Evolutionary conservation across 164 flowering plant genomes (phyloP).

Genomic region (Kalanchoe fedtschenkoi): DNA sequence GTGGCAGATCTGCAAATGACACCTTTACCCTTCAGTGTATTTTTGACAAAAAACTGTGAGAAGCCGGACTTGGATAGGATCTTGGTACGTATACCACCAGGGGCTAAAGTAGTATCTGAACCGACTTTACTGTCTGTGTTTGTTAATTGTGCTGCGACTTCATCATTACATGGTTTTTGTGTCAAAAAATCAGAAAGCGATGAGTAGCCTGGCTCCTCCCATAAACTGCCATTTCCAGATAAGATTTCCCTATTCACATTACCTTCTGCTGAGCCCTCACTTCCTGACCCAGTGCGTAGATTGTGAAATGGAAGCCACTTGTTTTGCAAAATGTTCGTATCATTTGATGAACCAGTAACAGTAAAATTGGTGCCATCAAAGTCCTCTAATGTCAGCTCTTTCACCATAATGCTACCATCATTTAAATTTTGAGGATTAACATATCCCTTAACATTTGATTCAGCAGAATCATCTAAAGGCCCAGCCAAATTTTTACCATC

Average conservation of each 20-base stretch:
- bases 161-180: conserved; percentile 21
- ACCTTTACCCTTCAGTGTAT: conserved; percentile 69
- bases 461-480: conserved; percentile 14
- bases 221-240: conserved; percentile 11
- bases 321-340: conserved; percentile 20
- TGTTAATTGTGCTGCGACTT: conserved; percentile 14
- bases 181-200: conserved; percentile 21
- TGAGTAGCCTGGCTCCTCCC: conserved; percentile 20
- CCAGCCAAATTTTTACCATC: conserved; percentile 29
- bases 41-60: conserved; percentile 63
- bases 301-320: conserved; percentile 44
- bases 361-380: conserved; percentile 26
- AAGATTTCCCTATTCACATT: conserved; percentile 18
- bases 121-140: conserved; percentile 16
- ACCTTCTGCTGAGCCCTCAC: conserved; percentile 20
- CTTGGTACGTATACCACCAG: conserved; percentile 53
- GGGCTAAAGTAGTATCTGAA: conserved; percentile 16
- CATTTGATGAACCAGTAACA: conserved; percentile 33
- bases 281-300: conserved; percentile 35
- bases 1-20: conserved; percentile 27
- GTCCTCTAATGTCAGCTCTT: conserved; percentile 56
- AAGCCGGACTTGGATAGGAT: conserved; percentile 62
- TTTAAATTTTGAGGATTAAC: conserved; percentile 23
- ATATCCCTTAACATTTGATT: conserved; percentile 22
- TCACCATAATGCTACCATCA: conserved; percentile 44